Evolutionary conservation across 2,329 filamentous ascomycete species (phyloP), one percentile per base, ranked within the genome.

Genomic region (Metarhizium brunneum): DNA sequence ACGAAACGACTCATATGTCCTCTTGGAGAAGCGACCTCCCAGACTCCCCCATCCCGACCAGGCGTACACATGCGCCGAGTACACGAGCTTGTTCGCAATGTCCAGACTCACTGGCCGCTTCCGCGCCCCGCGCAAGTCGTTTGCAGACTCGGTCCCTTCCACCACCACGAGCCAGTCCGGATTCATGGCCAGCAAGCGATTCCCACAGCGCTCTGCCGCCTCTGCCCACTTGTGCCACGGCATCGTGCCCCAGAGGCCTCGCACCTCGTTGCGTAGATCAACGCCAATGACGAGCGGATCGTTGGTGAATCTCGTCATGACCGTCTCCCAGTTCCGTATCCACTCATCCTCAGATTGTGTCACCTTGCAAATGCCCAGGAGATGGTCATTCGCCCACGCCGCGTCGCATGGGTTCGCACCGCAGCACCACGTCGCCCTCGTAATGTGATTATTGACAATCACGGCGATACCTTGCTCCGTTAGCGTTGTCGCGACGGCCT

Each of bases 391-490:
- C 47, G 79, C 74, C 85, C 84, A 88, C 54, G 77, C 78, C 20
- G 82, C 77, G 66, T 88, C 84, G 69, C 84, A 88, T 1, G 83
- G 82, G 64, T 87, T 80, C 29, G 78, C 81, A 52, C 84, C 84
- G 66, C 84, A 87, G 69, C 84, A 88, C 85, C 84, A 87, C 6
- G 79, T 80, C 10, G 84, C 82, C 50, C 77, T 78, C 1, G 85
- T 88, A 67, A 88, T 88, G 68, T 88, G 85, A 68, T 88, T 82
- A 72, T 88, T 88, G 59, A 86, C 69, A 52, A 87, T 82, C 54
- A 87, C 84, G 25, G 82, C 80, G 53, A 87, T 68, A 25, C 83
- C 84, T 11, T 76, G 80, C 32, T 80, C 77, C 8, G 84, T 87
- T 62, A 87, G 71, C 11, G 82, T 74, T 50, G 75, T 70, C 32